Evolutionary conservation across 257 asterid genomes (phyloP).

Genomic region (Echites panduratus): DNA sequence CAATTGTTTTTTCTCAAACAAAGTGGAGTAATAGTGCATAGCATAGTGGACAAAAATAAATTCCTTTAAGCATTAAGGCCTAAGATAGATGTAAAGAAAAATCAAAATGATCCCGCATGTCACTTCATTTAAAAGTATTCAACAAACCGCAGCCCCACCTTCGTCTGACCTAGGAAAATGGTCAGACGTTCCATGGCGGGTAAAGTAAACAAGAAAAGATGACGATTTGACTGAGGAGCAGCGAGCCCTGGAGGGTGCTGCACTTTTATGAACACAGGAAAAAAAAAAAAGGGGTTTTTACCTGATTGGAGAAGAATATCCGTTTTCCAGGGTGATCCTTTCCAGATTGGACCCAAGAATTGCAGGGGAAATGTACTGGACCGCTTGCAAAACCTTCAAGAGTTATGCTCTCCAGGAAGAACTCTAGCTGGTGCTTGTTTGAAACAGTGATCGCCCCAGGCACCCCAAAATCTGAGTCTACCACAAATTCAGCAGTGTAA

Average conservation of each 20-base stretch:
- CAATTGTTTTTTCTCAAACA: too few species aligned
- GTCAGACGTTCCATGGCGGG: not conserved
- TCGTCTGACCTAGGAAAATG: not conserved
- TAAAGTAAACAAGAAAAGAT: not conserved
- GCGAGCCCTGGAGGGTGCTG: not conserved
- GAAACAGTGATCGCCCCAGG: slow-evolving; percentile 79
- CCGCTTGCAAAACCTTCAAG: slow-evolving; percentile 90
- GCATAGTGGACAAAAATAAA: too few species aligned
- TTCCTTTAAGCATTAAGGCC: too few species aligned
- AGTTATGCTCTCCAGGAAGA: slow-evolving; percentile 77
- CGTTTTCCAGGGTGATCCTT: slow-evolving; percentile 70
- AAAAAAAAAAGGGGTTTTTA: slow-evolving; percentile 4
- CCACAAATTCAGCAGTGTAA: slow-evolving; percentile 65
- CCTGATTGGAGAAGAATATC: slow-evolving; percentile 89
- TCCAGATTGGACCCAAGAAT: slow-evolving; percentile 83
- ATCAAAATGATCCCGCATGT: too few species aligned
- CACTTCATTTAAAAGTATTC: not conserved
- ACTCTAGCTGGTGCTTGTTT: slow-evolving; percentile 83
- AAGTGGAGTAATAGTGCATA: not conserved
- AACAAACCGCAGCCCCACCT: not conserved
- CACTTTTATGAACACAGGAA: not conserved
- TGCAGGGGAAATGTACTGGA: slow-evolving; percentile 79
- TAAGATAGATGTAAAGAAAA: too few species aligned
- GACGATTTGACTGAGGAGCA: not conserved
- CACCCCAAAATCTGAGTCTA: slow-evolving; percentile 71